These are phyloP conservation scores for Ceratocystis eucalypticola DNA, from an alignment of 2,329 filamentous ascomycete genomes.

Conservation along the genomic window DNA sequence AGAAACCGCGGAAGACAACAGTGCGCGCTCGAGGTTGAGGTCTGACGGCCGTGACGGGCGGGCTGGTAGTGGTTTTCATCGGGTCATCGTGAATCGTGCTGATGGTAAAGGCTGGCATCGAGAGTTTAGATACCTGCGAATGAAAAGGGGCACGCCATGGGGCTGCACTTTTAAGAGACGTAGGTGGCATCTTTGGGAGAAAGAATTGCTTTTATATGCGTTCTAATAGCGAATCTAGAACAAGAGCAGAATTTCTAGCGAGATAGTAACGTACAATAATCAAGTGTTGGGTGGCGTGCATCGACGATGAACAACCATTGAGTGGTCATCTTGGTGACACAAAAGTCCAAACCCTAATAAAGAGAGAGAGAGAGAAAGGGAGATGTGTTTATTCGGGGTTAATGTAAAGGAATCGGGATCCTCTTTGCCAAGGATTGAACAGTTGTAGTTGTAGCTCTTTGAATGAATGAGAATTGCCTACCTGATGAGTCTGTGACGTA, in stretches of 20 bases:
- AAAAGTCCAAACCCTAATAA: not conserved
- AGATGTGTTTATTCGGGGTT: not conserved
- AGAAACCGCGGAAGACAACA: slow-evolving; percentile 78
- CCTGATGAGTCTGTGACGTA: not conserved
- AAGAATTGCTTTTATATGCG: not conserved
- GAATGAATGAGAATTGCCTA: not conserved
- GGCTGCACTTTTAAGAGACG: slow-evolving; percentile 26
- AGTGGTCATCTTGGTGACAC: not conserved
- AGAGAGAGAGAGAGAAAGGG: no score
- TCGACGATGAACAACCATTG: not conserved
- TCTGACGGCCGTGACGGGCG: slow-evolving; percentile 24
- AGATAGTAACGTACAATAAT: not conserved
- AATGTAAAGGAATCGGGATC: not conserved
- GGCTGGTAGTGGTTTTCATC: slow-evolving; percentile 24
- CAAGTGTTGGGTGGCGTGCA: not conserved
- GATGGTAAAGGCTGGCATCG: slow-evolving; percentile 37
- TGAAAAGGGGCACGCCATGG: slow-evolving; percentile 43
- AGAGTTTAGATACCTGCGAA: slow-evolving; percentile 36
- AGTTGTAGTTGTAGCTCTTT: not conserved
- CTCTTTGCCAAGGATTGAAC: not conserved
- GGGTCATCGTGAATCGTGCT: slow-evolving; percentile 33
- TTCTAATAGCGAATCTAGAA: not conserved
- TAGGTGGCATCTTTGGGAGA: not conserved
- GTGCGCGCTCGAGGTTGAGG: slow-evolving; percentile 50
- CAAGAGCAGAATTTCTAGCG: not conserved